These are phyloP conservation scores for Polyporus arcularius DNA, from an alignment of 768 basidiomycete genomes.

Conservation along the genomic window DNA sequence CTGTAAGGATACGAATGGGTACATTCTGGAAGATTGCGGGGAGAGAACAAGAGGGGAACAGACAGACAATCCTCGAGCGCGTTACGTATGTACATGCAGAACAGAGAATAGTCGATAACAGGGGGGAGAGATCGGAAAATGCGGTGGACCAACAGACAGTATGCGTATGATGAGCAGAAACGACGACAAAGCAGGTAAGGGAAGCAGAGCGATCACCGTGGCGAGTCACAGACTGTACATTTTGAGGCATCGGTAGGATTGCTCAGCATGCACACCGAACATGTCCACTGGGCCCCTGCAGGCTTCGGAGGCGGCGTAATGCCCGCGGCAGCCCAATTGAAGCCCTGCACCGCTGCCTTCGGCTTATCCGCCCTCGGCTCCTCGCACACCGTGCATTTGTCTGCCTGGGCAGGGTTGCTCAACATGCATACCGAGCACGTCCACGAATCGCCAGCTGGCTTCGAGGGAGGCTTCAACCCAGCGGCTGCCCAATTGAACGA, in stretches of 20 bases:
- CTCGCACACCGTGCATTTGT: constrained; percentile 51
- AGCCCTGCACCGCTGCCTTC: constrained; percentile 23
- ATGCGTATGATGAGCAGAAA: not conserved
- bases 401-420: constrained; percentile 38
- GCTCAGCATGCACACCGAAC: constrained; percentile 32
- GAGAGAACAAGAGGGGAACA: too few species aligned
- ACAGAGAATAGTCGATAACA: too few species aligned
- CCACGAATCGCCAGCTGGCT: constrained; percentile 44
- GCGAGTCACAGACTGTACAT: constrained; percentile 50
- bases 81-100: too few species aligned
- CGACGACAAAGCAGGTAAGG: constrained; percentile 13
- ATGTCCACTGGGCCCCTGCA: constrained; percentile 27
- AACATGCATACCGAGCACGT: constrained; percentile 55
- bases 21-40: not conserved
- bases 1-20: constrained; percentile 10
- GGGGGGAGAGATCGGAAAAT: too few species aligned
- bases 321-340: constrained; percentile 35
- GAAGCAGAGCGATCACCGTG: constrained; percentile 14
- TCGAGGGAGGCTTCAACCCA: constrained; percentile 50
- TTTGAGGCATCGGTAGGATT: constrained; percentile 49
- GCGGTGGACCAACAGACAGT: not conserved
- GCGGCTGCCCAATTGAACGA: constrained; percentile 64
- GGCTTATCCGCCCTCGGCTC: constrained; percentile 27
- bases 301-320: constrained; percentile 24
- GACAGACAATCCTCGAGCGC: too few species aligned